Base-by-base conservation (phyloP, 208 protist genomes). In the Angomonas ambiguus region DNA sequence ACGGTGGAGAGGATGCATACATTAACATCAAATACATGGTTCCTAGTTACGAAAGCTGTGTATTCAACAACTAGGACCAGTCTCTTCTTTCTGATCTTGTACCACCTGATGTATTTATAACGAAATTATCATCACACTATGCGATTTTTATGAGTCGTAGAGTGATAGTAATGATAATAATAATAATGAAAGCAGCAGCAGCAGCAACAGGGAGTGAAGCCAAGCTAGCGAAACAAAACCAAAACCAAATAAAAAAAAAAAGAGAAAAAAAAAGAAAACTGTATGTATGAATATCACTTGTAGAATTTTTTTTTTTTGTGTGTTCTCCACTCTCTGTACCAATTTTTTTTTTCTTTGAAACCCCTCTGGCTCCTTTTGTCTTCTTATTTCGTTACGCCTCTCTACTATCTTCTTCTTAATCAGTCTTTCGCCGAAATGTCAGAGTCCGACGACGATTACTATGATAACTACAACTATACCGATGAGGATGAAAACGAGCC, bases 11-110 rank as follows among this genome's bases (percentile, higher is more conserved):
- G 32, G 94, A 97, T 64, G 94, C 94, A 4, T 98, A 88, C 79
- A 97, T 97, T 80, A 97, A 98, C 79, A 98, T 98, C 72, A 98
- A 98, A 77, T 98, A 97, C 85, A 96, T 97, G 92, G 78, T 98
- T 45, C 93, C 94, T 20, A 97, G 91, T 1, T 97, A 97, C 71
- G 95, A 97, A 65, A 94, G 87, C 11, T 85, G 85, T 58, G 45
- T 90, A 62, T 94, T 77, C 57, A 91, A 87, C 63, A 90, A 84
- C 59, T 83, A 67, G 69, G 59, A 30, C 11, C n/a, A 28, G 13
- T 45, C 31, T 53, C 5, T 16, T 13, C 22, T 18, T 56, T n/a
- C 18, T 68, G 22, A 10, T 24, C 27, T 25, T 24, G 22, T n/a
- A 18, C 13, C 35, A 6, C 33, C 4, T 8, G 22, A 31, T 68